A percentile compares a stretch with the other conserved stretches of the same genome.
Evolutionary conservation across 805 yeast genomes (phyloP).

Genomic region (Kregervanrija fluxuum): DNA sequence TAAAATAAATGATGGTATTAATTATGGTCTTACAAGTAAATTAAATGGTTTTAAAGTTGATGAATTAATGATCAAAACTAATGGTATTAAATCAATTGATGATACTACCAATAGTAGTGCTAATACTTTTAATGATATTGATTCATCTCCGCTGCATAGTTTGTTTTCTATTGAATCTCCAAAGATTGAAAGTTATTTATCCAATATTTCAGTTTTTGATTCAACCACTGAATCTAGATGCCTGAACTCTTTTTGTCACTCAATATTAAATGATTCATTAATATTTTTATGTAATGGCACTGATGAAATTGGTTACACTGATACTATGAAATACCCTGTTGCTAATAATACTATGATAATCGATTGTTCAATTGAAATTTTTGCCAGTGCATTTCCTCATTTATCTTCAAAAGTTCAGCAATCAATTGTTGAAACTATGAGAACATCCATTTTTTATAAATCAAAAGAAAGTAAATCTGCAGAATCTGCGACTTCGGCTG

Average conservation of each 20-base stretch:
- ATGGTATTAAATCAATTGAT: neutral
- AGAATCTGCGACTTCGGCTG: neutral
- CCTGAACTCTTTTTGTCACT: conserved; percentile 32
- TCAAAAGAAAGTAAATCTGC: conserved; percentile 20
- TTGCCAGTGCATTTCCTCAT: conserved; percentile 61
- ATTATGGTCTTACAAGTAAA: conserved; percentile 38
- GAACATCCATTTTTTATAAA: conserved; percentile 43
- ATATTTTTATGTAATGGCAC: conserved; percentile 23
- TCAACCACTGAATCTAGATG: conserved; percentile 26
- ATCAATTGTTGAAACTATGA: conserved; percentile 76
- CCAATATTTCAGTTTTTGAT: conserved; percentile 27
- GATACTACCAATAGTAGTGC: conserved; percentile 1
- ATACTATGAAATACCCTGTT: conserved; percentile 31
- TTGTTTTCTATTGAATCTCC: conserved; percentile 26
- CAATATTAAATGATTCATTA: conserved; percentile 36
- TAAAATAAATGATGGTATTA: conserved; percentile 31
- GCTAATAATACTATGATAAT: conserved; percentile 46
- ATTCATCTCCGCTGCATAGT: conserved; percentile 16
- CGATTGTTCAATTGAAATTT: conserved; percentile 75
- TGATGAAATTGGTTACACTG: conserved; percentile 27
- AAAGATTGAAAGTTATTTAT: conserved; percentile 21
- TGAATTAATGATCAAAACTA: conserved; percentile 25
- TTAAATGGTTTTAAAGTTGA: conserved; percentile 26
- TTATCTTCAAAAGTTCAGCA: conserved; percentile 76
- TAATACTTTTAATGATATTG: conserved; percentile 18